Conservation (phyloP, 805 yeast genomes). For the Starmerella bacillaris region DNA sequence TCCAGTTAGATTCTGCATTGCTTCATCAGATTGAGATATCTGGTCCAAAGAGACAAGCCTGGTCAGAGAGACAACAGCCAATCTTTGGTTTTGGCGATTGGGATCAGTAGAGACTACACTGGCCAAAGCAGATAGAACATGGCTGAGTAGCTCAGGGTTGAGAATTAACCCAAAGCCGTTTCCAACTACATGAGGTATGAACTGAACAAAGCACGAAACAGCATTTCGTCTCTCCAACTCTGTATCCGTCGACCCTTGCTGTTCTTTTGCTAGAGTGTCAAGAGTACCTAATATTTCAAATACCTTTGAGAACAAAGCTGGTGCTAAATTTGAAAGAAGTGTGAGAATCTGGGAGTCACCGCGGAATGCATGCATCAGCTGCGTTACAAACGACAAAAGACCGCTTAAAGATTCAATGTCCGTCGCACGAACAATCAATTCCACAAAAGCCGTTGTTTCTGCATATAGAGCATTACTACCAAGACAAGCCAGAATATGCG, state of each 20-base stretch:
- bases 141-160: conserved; percentile 2
- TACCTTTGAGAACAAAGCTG: conserved; percentile 56
- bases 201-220: conserved; percentile 50
- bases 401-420: conserved; percentile 53
- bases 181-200: conserved; percentile 49
- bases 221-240: conserved; percentile 30
- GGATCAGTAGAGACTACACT: neutral
- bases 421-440: conserved; percentile 44
- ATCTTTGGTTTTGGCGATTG: conserved; percentile 31
- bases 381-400: conserved; percentile 72
- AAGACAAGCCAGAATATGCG: conserved; percentile 66
- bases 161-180: conserved; percentile 69
- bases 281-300: conserved; percentile 31
- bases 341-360: conserved; percentile 50
- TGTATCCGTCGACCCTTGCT: conserved; percentile 38
- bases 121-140: neutral
- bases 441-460: conserved; percentile 52
- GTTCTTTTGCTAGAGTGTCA: conserved; percentile 7
- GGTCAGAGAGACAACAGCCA: conserved; percentile 48
- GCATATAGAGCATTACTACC: conserved; percentile 30
- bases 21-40: conserved; percentile 26
- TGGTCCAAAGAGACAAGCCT: conserved; percentile 32
- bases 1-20: conserved; percentile 31
- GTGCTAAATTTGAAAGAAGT: conserved; percentile 49
- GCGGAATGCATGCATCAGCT: conserved; percentile 62